Conservation (phyloP, 306 rosid species). For the Sechiopsis laciniata region DNA sequence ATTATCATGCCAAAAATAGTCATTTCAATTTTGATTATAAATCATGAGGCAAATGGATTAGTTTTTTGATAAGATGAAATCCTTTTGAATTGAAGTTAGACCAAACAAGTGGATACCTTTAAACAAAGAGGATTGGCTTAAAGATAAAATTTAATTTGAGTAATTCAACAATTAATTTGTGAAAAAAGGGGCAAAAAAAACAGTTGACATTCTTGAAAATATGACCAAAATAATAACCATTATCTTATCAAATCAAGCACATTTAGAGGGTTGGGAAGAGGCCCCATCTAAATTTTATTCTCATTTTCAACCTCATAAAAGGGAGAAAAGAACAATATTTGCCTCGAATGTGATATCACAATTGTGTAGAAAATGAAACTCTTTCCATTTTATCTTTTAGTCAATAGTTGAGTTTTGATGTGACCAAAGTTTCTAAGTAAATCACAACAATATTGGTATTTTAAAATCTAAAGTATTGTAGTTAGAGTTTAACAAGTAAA, state of each 20-base stretch:
- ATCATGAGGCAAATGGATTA: background rate
- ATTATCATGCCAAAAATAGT: background rate
- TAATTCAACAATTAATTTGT: background rate
- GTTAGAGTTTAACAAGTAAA: background rate
- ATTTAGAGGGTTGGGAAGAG: background rate
- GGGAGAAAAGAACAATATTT: background rate
- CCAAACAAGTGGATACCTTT: background rate
- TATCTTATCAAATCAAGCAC: slow-evolving; percentile 1
- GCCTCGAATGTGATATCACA: background rate
- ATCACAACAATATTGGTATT: background rate
- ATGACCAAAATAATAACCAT: background rate
- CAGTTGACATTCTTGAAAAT: background rate
- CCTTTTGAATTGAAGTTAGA: background rate
- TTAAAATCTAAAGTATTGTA: background rate
- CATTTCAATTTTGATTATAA: background rate
- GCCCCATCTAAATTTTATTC: too few relatives aligned
- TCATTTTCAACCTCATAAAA: too few relatives aligned
- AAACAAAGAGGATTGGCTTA: background rate
- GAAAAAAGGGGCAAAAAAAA: background rate
- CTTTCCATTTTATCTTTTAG: background rate
- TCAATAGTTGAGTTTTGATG: background rate
- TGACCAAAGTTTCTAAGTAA: background rate
- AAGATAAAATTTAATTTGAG: background rate
- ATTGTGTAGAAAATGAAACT: background rate
- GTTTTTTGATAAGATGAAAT: slow-evolving; percentile 18